A percentile compares a stretch with the other conserved stretches of the same genome.
Evolutionary conservation across 1,284 basidiomycete species (phyloP).

Genomic region (Chondrostereum purpureum): DNA sequence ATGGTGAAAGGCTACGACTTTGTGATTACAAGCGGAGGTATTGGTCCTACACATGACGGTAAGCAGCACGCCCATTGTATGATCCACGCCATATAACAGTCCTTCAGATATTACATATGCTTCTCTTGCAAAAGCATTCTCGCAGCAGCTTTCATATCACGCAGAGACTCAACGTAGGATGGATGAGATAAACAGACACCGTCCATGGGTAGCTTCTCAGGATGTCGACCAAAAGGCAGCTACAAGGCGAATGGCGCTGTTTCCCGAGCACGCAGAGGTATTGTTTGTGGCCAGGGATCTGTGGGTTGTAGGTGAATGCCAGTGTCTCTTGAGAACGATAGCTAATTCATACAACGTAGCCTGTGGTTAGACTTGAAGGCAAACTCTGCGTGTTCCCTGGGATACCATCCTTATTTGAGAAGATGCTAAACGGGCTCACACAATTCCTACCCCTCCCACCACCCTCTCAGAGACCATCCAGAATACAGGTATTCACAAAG

Average conservation of each 20-base stretch:
- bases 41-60: conserved; percentile 87
- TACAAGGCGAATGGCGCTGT: conserved; percentile 77
- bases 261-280: conserved; percentile 54
- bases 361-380: conserved; percentile 75
- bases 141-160: conserved; percentile 70
- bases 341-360: conserved; percentile 34
- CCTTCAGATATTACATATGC: conserved; percentile 80
- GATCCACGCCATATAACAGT: neutral
- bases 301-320: conserved; percentile 65
- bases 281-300: conserved; percentile 2
- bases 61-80: conserved; percentile 12
- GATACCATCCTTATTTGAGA: conserved; percentile 82
- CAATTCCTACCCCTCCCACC: conserved; percentile 76
- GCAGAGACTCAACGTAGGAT: conserved; percentile 78
- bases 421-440: conserved; percentile 67
- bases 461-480: conserved; percentile 56
- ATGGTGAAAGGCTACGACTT: conserved; percentile 84
- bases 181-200: conserved; percentile 55
- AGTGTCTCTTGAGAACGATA: neutral
- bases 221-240: conserved; percentile 68
- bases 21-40: conserved; percentile 82
- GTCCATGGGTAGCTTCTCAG: conserved; percentile 50
- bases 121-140: conserved; percentile 82
- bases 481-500: conserved; percentile 77
- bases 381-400: conserved; percentile 89